These are phyloP conservation scores for Sporothrix sp. DNA, from an alignment of 2,329 filamentous ascomycete species.

Conservation along the genomic window DNA sequence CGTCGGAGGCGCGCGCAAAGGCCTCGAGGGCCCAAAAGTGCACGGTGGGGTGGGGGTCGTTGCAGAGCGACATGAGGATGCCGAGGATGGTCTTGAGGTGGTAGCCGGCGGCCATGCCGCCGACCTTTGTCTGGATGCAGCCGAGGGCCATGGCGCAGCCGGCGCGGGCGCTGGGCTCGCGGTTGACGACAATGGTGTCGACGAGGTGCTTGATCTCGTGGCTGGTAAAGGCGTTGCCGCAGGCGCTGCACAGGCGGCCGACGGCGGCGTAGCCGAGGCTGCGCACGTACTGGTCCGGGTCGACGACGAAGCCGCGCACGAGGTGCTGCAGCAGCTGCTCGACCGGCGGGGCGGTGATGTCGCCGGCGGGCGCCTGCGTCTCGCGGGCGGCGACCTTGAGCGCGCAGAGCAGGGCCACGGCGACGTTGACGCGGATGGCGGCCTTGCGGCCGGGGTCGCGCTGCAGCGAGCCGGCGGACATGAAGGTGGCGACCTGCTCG, in stretches of 20 bases:
- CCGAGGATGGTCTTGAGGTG: constrained; percentile 96
- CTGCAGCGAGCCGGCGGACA: constrained; percentile 69
- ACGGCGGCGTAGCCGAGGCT: constrained; percentile 76
- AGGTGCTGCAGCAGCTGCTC: constrained; percentile 78
- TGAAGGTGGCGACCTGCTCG: constrained; percentile 83
- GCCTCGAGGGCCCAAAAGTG: constrained; percentile 96
- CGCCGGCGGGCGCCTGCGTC: constrained; percentile 60
- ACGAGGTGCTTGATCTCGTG: constrained; percentile 78
- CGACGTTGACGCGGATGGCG: constrained; percentile 84
- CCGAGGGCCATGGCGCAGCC: constrained; percentile 91
- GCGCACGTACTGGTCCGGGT: constrained; percentile 78
- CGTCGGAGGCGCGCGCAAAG: constrained; percentile 75
- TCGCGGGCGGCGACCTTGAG: constrained; percentile 80
- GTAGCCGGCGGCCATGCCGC: constrained; percentile 93
- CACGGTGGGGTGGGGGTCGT: constrained; percentile 87
- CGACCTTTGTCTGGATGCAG: constrained; percentile 88
- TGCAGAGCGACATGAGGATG: constrained; percentile 94
- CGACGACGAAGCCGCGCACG: constrained; percentile 60
- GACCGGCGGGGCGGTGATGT: constrained; percentile 63
- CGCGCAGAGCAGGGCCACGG: constrained; percentile 67
- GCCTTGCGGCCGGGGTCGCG: constrained; percentile 81
- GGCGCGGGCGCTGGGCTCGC: constrained; percentile 85
- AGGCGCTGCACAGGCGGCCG: constrained; percentile 71
- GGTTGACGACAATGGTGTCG: constrained; percentile 87
- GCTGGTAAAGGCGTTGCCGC: constrained; percentile 82